phyloP scores from a whole-genome alignment of 805 yeast genomes.

The Scheffersomyces ergatensis region DNA sequence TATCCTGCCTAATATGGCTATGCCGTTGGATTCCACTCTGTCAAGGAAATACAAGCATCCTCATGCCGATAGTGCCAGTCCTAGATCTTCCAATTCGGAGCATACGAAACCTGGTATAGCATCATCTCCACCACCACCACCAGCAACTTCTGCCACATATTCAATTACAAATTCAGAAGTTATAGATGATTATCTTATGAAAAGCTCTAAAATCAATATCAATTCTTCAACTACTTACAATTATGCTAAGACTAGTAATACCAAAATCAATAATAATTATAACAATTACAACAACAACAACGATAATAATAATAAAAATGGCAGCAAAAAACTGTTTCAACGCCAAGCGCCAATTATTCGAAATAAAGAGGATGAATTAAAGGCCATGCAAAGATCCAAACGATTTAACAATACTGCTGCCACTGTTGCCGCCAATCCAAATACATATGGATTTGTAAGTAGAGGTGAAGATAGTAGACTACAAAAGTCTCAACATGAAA shows the following conservation, averaged over 20 bases:
- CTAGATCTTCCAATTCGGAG: not conserved
- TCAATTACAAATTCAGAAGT: not conserved
- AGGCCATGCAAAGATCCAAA: not conserved
- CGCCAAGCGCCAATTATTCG: not conserved
- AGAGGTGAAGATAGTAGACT: slow-evolving; percentile 56
- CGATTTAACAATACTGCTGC: slow-evolving; percentile 5
- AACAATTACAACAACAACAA: not conserved
- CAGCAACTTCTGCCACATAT: too few species aligned
- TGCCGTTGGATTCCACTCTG: too few species aligned
- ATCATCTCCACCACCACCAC: not conserved
- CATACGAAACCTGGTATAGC: too few species aligned
- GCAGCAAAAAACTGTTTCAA: not conserved
- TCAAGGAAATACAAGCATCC: not conserved
- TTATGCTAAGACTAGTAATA: not conserved
- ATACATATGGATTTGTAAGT: slow-evolving; percentile 54
- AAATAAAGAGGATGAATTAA: not conserved
- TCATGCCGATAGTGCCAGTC: not conserved
- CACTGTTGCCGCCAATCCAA: not conserved
- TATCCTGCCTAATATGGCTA: too few species aligned
- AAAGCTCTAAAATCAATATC: too few species aligned
- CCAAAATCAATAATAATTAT: not conserved
- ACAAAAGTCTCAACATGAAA: slow-evolving; percentile 40
- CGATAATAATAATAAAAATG: not conserved
- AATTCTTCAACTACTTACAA: too few species aligned
- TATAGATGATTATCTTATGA: not conserved